Conservation (phyloP, 768 basidiomycete genomes). For the Pleurotus tuber-regium region DNA sequence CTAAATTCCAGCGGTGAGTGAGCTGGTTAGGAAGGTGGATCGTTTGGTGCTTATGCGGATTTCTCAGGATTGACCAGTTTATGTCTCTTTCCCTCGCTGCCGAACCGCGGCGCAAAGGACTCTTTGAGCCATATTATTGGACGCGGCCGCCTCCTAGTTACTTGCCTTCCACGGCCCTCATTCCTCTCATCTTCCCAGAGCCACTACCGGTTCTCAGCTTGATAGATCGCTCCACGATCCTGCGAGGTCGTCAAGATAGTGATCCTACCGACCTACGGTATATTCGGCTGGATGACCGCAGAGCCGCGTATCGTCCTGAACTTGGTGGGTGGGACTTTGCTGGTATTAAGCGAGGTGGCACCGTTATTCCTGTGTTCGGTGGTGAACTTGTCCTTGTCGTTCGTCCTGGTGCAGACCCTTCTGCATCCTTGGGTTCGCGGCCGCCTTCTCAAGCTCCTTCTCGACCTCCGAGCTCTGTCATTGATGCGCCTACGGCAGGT, state of each 20-base stretch:
- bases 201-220: slow-evolving; percentile 65
- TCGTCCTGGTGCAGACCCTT: slow-evolving; percentile 45
- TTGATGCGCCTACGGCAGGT: slow-evolving; percentile 34
- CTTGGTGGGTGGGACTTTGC: slow-evolving; percentile 30
- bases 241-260: slow-evolving; percentile 70
- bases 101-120: slow-evolving; percentile 69
- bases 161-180: slow-evolving; percentile 31
- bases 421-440: slow-evolving; percentile 45
- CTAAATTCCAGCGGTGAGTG: slow-evolving; percentile 64
- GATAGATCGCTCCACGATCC: slow-evolving; percentile 62
- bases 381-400: slow-evolving; percentile 75
- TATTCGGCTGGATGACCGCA: slow-evolving; percentile 34
- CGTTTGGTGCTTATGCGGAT: slow-evolving; percentile 4
- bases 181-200: slow-evolving; percentile 76
- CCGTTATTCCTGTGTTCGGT: slow-evolving; percentile 68
- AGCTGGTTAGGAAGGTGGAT: background rate
- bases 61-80: slow-evolving; percentile 66
- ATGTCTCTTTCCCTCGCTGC: slow-evolving; percentile 74
- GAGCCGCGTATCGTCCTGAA: slow-evolving; percentile 29
- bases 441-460: slow-evolving; percentile 64
- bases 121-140: slow-evolving; percentile 82
- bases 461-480: slow-evolving; percentile 65
- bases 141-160: slow-evolving; percentile 35
- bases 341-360: slow-evolving; percentile 41
- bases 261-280: slow-evolving; percentile 49